Evolutionary conservation across 352 stramenopile species (phyloP).

Genomic region (Pythium diclinum): DNA sequence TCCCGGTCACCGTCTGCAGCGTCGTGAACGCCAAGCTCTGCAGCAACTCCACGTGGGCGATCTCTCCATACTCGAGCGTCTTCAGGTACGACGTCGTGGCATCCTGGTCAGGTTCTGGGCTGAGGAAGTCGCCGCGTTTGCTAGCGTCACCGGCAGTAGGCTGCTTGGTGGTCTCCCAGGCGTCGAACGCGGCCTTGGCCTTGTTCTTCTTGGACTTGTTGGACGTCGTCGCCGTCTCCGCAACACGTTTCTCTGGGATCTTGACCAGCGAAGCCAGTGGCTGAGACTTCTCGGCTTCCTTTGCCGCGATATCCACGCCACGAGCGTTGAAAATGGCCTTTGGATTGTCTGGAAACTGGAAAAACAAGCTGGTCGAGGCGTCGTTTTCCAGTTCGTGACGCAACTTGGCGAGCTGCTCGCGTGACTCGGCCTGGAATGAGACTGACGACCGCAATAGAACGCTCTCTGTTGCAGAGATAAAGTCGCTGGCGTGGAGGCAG

Average conservation of each 20-base stretch:
- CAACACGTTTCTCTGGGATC: constrained; percentile 31
- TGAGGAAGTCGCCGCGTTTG: neutral
- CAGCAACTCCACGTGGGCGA: constrained; percentile 48
- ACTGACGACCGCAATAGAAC: constrained; percentile 42
- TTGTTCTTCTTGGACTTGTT: constrained; percentile 36
- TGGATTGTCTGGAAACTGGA: constrained; percentile 30
- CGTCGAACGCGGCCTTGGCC: constrained; percentile 11
- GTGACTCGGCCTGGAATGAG: constrained; percentile 29
- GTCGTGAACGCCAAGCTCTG: constrained; percentile 31
- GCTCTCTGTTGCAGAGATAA: constrained; percentile 32
- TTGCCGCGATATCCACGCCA: constrained; percentile 28
- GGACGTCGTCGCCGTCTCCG: constrained; percentile 27
- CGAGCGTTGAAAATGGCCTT: constrained; percentile 32
- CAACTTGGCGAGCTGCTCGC: constrained; percentile 4
- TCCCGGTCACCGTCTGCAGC: constrained; percentile 3
- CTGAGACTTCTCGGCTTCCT: constrained; percentile 13
- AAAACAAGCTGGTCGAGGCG: constrained; percentile 29
- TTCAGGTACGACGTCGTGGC: constrained; percentile 34
- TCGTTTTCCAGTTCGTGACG: constrained; percentile 23
- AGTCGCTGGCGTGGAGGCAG: constrained; percentile 50
- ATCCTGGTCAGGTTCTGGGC: neutral
- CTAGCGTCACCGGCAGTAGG: constrained; percentile 13
- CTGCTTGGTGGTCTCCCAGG: constrained; percentile 9
- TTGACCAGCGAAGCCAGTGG: constrained; percentile 17
- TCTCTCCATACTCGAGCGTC: constrained; percentile 61